Evolutionary conservation across 345 rosid genomes (phyloP).

Genomic region (Arabidopsis suecica): DNA sequence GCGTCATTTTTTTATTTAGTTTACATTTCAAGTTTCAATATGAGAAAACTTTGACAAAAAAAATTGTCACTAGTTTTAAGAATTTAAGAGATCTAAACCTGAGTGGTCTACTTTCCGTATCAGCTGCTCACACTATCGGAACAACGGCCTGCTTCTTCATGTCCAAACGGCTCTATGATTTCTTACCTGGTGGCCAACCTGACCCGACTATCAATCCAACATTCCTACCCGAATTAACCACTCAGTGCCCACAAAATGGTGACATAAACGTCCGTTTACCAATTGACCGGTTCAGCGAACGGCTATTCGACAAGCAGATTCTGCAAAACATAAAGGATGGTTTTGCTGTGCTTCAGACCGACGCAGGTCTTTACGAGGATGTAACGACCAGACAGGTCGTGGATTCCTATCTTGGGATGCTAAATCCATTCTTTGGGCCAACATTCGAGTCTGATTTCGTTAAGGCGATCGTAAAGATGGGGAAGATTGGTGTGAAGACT

Average conservation of each 20-base stretch:
- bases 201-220: constrained; percentile 64
- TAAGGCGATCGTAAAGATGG: constrained; percentile 68
- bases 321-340: constrained; percentile 66
- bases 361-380: constrained; percentile 73
- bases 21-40: too few relatives aligned
- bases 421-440: constrained; percentile 46
- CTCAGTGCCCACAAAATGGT: constrained; percentile 62
- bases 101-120: background rate
- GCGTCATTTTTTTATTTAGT: background rate
- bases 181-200: constrained; percentile 53
- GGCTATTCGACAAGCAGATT: constrained; percentile 61
- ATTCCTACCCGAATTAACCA: constrained; percentile 52
- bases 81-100: background rate
- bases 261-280: constrained; percentile 60
- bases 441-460: constrained; percentile 67
- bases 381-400: constrained; percentile 48
- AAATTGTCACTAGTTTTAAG: background rate
- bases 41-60: background rate
- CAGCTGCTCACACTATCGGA: constrained; percentile 90
- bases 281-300: constrained; percentile 61
- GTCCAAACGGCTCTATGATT: constrained; percentile 67
- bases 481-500: constrained; percentile 66
- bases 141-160: constrained; percentile 91
- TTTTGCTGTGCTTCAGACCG: constrained; percentile 73
- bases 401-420: constrained; percentile 58